phyloP scores from a whole-genome alignment of 768 basidiomycete species.

The Scleroderma bovista region DNA sequence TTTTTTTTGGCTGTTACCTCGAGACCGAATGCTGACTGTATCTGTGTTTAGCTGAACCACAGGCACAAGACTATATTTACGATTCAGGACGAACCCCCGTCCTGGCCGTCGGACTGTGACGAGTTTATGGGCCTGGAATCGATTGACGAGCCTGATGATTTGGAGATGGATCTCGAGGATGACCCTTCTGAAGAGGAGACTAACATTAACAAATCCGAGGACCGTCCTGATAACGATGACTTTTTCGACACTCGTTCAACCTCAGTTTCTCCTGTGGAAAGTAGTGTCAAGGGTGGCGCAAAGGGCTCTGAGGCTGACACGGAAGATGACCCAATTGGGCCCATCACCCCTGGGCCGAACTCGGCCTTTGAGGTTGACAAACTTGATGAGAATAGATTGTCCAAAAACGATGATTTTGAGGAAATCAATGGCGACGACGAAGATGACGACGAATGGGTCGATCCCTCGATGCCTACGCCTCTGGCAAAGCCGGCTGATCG shows the following conservation, averaged over 20 bases:
- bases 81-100: constrained; percentile 82
- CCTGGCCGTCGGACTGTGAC: constrained; percentile 73
- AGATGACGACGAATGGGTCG: constrained; percentile 60
- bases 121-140: constrained; percentile 73
- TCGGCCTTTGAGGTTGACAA: constrained; percentile 22
- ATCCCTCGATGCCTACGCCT: constrained; percentile 48
- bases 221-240: constrained; percentile 30
- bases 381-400: constrained; percentile 21
- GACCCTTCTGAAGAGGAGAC: constrained; percentile 34
- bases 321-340: constrained; percentile 67
- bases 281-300: constrained; percentile 30
- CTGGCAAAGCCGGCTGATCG: constrained; percentile 20
- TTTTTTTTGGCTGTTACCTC: background rate
- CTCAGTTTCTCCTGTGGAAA: constrained; percentile 38
- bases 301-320: constrained; percentile 58
- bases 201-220: constrained; percentile 20
- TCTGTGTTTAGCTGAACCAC: constrained; percentile 23
- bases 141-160: constrained; percentile 72
- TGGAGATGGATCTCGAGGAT: constrained; percentile 53
- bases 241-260: constrained; percentile 51
- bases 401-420: constrained; percentile 23
- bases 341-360: constrained; percentile 61
- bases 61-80: constrained; percentile 74
- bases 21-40: constrained; percentile 6
- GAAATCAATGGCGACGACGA: constrained; percentile 26